These are phyloP conservation scores for Microcera coccophila DNA, from an alignment of 2,329 filamentous ascomycete genomes.

Conservation along the genomic window DNA sequence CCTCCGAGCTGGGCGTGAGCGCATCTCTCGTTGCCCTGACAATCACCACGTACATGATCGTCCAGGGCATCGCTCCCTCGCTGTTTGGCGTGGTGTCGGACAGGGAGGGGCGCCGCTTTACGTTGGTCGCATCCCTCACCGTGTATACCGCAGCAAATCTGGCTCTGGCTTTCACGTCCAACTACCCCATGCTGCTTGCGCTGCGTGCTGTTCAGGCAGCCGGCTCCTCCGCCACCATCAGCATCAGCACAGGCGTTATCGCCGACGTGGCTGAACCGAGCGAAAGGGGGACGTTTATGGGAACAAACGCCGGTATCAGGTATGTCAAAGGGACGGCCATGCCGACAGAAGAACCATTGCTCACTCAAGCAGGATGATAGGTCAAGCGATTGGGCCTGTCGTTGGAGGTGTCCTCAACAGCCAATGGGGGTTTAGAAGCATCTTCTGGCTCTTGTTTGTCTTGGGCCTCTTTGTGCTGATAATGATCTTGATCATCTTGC, in stretches of 20 bases:
- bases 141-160: slow-evolving; percentile 12
- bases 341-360: too few species aligned
- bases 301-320: slow-evolving; percentile 14
- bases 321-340: too few species aligned
- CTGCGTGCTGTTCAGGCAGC: slow-evolving; percentile 18
- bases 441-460: too few species aligned
- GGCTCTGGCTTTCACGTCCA: slow-evolving; percentile 9
- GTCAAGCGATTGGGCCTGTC: slow-evolving; percentile 31
- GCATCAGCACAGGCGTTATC: slow-evolving; percentile 22
- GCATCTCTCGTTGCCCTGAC: slow-evolving; percentile 33
- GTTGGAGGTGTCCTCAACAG: too few species aligned
- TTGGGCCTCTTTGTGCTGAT: too few species aligned
- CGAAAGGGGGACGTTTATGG: slow-evolving; percentile 21
- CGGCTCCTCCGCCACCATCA: slow-evolving; percentile 20
- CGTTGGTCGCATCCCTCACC: slow-evolving; percentile 6
- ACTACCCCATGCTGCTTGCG: slow-evolving; percentile 9
- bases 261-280: slow-evolving; percentile 17
- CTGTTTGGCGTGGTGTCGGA: slow-evolving; percentile 42
- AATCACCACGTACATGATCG: slow-evolving; percentile 39
- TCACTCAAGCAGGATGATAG: slow-evolving; percentile 7
- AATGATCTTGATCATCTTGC: too few species aligned
- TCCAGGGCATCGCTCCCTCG: slow-evolving; percentile 42
- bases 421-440: too few species aligned
- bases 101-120: slow-evolving; percentile 10
- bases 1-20: slow-evolving; percentile 19